Conservation (phyloP, 2,329 filamentous ascomycete species). For the Clarireedia homoeocarpa region DNA sequence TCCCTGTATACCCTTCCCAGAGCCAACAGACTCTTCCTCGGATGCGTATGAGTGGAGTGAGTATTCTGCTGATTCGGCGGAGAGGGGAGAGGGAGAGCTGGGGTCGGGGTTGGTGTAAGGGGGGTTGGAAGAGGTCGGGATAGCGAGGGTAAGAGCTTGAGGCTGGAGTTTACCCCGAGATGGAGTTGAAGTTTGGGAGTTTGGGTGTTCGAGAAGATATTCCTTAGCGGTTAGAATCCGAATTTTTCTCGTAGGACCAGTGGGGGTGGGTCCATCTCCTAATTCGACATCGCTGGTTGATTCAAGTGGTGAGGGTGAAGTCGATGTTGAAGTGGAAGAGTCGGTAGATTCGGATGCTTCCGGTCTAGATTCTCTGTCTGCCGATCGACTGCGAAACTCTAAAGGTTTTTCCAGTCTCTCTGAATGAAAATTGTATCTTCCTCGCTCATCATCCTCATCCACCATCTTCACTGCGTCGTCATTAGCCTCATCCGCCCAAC, state of each 20-base stretch:
- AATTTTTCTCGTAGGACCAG: not conserved
- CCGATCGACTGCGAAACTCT: no score
- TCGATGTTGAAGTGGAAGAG: not conserved
- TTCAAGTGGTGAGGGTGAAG: not conserved
- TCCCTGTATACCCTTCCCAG: not conserved
- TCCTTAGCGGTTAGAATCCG: not conserved
- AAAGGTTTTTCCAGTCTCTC: no score
- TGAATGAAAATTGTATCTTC: no score
- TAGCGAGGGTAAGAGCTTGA: not conserved
- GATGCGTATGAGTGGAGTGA: not conserved
- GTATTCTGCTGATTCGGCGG: not conserved
- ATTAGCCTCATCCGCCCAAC: constrained; percentile 23
- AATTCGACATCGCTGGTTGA: not conserved
- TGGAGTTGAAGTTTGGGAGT: not conserved
- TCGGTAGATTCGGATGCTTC: no score
- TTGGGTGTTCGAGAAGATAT: not conserved
- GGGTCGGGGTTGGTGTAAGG: not conserved
- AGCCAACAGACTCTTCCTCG: not conserved
- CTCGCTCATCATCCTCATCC: no score
- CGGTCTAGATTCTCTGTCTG: no score
- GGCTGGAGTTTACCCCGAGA: not conserved
- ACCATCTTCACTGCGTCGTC: not conserved
- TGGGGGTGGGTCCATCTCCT: not conserved
- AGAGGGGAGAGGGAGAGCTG: not conserved
- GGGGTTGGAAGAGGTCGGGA: not conserved